Conservation (phyloP, 2,329 filamentous ascomycete species). For the Trichoderma afroharzianum region DNA sequence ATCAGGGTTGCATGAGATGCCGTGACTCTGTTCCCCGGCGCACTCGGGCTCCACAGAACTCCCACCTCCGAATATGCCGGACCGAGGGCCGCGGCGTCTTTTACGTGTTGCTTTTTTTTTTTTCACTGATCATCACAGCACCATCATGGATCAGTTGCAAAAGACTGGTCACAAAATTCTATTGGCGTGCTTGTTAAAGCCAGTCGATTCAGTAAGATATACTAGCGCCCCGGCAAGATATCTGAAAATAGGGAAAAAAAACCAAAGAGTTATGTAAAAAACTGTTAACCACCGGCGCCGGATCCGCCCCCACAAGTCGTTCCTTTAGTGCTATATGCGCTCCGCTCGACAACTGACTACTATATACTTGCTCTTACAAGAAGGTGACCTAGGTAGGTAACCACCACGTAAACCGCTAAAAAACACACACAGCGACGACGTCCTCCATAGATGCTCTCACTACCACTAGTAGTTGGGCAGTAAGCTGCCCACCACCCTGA, state of each 20-base stretch:
- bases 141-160: not conserved
- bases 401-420: not conserved
- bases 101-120: not conserved
- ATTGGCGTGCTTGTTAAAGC: not conserved
- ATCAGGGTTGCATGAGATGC: not conserved
- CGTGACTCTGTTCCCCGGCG: not conserved
- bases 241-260: not conserved
- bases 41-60: slow-evolving; percentile 2
- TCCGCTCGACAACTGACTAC: slow-evolving; percentile 10
- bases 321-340: slow-evolving; percentile 1
- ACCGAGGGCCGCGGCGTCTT: not conserved
- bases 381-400: not conserved
- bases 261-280: not conserved
- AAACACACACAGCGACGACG: not conserved
- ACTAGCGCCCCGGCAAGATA: not conserved
- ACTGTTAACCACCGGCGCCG: not conserved
- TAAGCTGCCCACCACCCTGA: not conserved
- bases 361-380: slow-evolving; percentile 4
- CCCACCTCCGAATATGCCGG: slow-evolving; percentile 7
- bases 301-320: not conserved
- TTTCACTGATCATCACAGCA: not conserved
- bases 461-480: not conserved
- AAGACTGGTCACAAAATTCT: not conserved
- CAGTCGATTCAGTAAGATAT: not conserved
- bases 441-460: not conserved